Conservation (phyloP, 2,329 filamentous ascomycete genomes). For the Epichloe hybrida region DNA sequence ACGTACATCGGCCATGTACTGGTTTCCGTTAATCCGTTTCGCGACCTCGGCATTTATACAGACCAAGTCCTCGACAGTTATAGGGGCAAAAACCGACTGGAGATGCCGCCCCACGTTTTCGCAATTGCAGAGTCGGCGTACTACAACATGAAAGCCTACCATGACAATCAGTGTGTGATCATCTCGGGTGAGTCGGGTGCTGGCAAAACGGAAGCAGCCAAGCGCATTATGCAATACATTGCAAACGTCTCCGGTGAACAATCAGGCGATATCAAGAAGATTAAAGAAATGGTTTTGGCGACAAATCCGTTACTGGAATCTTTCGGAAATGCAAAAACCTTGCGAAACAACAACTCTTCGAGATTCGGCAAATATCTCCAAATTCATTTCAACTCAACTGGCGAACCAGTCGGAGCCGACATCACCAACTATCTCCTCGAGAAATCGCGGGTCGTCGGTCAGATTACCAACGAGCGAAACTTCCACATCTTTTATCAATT, state of each 20-base stretch:
- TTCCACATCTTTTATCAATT: conserved; percentile 99
- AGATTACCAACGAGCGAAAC: conserved; percentile 90
- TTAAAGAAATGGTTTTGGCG: conserved; percentile 98
- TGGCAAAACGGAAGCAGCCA: conserved; percentile 95
- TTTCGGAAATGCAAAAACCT: conserved; percentile 94
- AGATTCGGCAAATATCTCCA: conserved; percentile 97
- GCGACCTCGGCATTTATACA: conserved; percentile 95
- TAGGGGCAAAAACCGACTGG: conserved; percentile 90
- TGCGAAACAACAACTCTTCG: conserved; percentile 97
- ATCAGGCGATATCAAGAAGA: conserved; percentile 81
- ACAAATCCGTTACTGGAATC: conserved; percentile 95
- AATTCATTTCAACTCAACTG: conserved; percentile 83
- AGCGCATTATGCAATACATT: conserved; percentile 99
- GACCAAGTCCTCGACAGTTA: conserved; percentile 88
- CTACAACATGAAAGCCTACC: conserved; percentile 99
- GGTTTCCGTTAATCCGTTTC: conserved; percentile 97
- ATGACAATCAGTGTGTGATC: conserved; percentile 98
- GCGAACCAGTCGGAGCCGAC: conserved; percentile 88
- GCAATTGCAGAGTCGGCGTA: conserved; percentile 92
- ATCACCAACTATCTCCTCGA: conserved; percentile 97
- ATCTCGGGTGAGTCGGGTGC: conserved; percentile 97
- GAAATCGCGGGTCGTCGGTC: conserved; percentile 87
- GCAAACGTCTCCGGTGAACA: conserved; percentile 83
- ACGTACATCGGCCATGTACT: conserved; percentile 99
- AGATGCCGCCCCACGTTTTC: conserved; percentile 92